Percentiles rank a stretch among this genome's conserved stretches.
Evolutionary conservation across 345 rosid species (phyloP).

Genomic region (Sonneratia alba): DNA sequence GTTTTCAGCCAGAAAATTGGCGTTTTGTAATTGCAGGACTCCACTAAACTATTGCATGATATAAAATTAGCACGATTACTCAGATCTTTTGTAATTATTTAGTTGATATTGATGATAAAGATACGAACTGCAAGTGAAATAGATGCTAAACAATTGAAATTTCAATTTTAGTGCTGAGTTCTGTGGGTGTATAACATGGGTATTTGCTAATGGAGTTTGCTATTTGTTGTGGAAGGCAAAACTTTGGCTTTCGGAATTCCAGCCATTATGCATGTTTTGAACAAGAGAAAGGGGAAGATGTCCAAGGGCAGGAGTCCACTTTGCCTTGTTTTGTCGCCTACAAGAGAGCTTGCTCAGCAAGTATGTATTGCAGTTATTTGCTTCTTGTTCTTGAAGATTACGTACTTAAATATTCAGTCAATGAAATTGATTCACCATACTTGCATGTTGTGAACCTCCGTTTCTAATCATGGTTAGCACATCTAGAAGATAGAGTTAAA

Average conservation of each 20-base stretch:
- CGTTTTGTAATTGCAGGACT: background rate
- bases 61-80: background rate
- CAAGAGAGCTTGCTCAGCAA: constrained; percentile 92
- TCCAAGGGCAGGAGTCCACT: constrained; percentile 49
- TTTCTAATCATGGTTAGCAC: background rate
- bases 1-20: background rate
- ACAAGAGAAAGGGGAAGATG: constrained; percentile 50
- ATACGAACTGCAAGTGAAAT: background rate
- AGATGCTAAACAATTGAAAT: too few species aligned
- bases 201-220: constrained; percentile 1
- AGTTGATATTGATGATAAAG: background rate
- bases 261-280: constrained; percentile 72
- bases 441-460: background rate
- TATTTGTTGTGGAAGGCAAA: constrained; percentile 41
- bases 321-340: constrained; percentile 92
- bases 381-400: background rate
- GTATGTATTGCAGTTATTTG: background rate
- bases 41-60: background rate
- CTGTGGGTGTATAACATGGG: background rate
- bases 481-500: background rate
- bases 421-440: background rate
- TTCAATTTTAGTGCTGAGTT: constrained; percentile 9
- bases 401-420: background rate
- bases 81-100: background rate
- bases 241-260: constrained; percentile 89